Evolutionary conservation across 108 stramenopile species (phyloP).

Genomic region (Skeletonema tropicum): DNA sequence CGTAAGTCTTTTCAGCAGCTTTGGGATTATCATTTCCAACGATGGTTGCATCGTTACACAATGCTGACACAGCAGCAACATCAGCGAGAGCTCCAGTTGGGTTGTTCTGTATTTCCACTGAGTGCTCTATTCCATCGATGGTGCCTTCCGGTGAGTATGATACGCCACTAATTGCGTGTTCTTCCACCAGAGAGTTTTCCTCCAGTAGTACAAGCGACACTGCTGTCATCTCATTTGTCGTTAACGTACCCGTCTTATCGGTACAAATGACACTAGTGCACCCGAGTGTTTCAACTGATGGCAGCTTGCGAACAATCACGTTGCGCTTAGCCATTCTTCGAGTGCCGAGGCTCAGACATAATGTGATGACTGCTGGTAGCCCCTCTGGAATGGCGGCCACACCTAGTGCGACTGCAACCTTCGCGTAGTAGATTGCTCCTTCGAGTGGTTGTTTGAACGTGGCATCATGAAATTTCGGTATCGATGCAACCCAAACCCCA

Average conservation of each 20-base stretch:
- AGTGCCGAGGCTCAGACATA: constrained; percentile 95
- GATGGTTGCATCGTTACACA: constrained; percentile 88
- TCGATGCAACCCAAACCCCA: constrained; percentile 86
- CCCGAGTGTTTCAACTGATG: constrained; percentile 97
- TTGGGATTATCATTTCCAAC: constrained; percentile 57
- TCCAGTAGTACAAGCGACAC: constrained; percentile 76
- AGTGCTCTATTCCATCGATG: constrained; percentile 63
- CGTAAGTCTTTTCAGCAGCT: constrained; percentile 36
- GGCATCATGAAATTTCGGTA: constrained; percentile 89
- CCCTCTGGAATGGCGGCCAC: constrained; percentile 99
- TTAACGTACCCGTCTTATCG: constrained; percentile 99
- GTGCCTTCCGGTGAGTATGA: constrained; percentile 81
- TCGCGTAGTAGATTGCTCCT: constrained; percentile 94
- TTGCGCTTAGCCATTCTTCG: constrained; percentile 90
- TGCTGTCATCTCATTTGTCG: constrained; percentile 98
- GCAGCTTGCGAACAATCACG: constrained; percentile 88
- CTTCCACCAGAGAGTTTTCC: constrained; percentile 36
- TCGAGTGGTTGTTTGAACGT: constrained; percentile 76
- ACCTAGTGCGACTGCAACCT: constrained; percentile 96
- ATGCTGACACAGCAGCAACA: constrained; percentile 70
- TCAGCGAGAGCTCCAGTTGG: constrained; percentile 65
- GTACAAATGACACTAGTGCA: constrained; percentile 91
- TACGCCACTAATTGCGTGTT: constrained; percentile 71
- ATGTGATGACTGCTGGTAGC: constrained; percentile 96
- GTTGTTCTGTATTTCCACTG: constrained; percentile 48